Evolutionary conservation across 2,329 filamentous ascomycete genomes (phyloP).

Genomic region (Diplodia corticola): DNA sequence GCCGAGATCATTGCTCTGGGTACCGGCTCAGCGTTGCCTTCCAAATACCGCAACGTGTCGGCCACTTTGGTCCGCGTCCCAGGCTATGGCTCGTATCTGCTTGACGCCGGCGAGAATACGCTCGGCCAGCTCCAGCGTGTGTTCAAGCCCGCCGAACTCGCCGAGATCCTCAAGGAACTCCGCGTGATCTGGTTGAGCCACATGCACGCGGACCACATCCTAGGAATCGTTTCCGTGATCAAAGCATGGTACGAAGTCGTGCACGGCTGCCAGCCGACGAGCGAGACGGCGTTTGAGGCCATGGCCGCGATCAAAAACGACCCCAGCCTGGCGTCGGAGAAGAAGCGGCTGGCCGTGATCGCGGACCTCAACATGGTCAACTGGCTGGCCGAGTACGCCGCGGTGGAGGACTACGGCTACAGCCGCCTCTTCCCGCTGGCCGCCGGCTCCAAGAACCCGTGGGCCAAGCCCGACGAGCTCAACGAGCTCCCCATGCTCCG

Average conservation of each 20-base stretch:
- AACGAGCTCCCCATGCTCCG: background rate
- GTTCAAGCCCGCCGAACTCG: conserved; percentile 64
- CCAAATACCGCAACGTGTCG: conserved; percentile 94
- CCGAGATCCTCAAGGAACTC: conserved; percentile 73
- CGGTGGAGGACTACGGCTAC: conserved; percentile 75
- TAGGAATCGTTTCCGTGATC: conserved; percentile 80
- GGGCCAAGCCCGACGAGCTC: too few relatives aligned
- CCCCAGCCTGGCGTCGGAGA: conserved; percentile 25
- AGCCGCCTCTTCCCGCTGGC: conserved; percentile 56
- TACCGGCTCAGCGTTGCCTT: conserved; percentile 86
- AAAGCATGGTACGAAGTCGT: conserved; percentile 72
- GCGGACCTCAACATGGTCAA: conserved; percentile 70
- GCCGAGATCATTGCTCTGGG: conserved; percentile 84
- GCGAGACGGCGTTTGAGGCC: conserved; percentile 25
- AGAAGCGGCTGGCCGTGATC: conserved; percentile 59
- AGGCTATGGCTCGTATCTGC: conserved; percentile 79
- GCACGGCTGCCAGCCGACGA: conserved; percentile 42
- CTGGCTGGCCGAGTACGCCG: conserved; percentile 77
- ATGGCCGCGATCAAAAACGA: conserved; percentile 39
- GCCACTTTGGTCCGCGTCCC: conserved; percentile 82
- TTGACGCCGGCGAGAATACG: conserved; percentile 92
- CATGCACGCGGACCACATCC: conserved; percentile 92
- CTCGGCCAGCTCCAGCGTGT: conserved; percentile 80
- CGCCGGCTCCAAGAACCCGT: conserved; percentile 32
- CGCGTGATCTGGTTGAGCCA: conserved; percentile 91